A percentile compares a stretch with the other conserved stretches of the same genome.
Evolutionary conservation across 2,329 filamentous ascomycete species (phyloP).

Genomic region (Dendryphion nanum): DNA sequence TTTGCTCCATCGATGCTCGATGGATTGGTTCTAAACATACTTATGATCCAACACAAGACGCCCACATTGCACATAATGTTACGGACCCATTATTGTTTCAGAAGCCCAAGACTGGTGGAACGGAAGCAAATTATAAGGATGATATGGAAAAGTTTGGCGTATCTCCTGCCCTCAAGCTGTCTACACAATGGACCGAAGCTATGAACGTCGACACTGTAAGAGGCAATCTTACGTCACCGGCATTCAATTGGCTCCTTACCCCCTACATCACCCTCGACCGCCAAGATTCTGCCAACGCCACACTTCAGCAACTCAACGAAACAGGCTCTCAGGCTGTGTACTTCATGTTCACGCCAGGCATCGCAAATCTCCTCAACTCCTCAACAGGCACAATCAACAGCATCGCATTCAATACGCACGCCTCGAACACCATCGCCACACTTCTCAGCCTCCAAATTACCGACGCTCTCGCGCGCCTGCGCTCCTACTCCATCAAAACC

Average conservation of each 20-base stretch:
- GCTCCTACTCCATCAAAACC: neutral
- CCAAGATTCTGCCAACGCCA: neutral
- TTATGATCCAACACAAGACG: constrained; percentile 1
- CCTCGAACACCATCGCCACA: constrained; percentile 1
- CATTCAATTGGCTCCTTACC: neutral
- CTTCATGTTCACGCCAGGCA: neutral
- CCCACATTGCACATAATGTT: neutral
- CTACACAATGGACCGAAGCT: neutral
- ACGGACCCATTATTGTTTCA: constrained; percentile 1
- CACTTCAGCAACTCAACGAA: neutral
- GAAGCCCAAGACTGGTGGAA: neutral
- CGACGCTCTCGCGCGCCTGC: constrained; percentile 1
- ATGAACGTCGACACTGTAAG: neutral
- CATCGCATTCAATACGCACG: neutral
- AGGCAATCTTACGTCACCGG: neutral
- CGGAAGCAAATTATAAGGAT: neutral
- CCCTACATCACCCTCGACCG: neutral
- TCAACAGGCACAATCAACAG: neutral
- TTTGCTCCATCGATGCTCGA: no score
- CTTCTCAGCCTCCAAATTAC: constrained; percentile 1
- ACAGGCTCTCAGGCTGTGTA: neutral
- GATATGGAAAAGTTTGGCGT: neutral
- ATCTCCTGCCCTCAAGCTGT: constrained; percentile 1
- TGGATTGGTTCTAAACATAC: neutral
- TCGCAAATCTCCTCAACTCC: neutral